phyloP scores from a whole-genome alignment of 2,329 filamentous ascomycete genomes.

The Hirsutella thompsonii region DNA sequence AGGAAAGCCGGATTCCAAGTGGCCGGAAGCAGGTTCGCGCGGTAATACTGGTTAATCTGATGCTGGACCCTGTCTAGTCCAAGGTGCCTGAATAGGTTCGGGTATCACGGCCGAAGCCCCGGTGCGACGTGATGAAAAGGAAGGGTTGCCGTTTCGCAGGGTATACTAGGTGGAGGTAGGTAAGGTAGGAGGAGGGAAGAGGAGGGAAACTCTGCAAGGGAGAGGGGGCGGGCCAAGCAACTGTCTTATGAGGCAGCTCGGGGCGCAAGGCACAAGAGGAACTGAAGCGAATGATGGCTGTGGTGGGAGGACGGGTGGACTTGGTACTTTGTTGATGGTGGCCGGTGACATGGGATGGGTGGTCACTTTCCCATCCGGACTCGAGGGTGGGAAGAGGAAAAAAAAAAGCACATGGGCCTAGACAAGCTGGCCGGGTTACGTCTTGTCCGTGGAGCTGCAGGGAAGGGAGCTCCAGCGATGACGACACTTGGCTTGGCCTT shows the following conservation, averaged over 20 bases:
- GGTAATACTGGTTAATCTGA: no score
- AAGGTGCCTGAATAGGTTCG: no score
- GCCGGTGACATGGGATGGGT: background rate
- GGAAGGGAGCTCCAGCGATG: constrained; percentile 6
- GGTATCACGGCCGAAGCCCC: no score
- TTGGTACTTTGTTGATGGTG: no score
- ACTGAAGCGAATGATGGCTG: no score
- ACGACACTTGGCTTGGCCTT: constrained; percentile 6
- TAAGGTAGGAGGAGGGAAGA: background rate
- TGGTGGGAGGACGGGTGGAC: no score
- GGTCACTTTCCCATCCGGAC: no score
- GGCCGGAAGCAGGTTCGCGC: no score
- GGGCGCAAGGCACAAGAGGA: background rate
- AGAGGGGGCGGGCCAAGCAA: background rate
- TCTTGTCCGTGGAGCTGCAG: constrained; percentile 1
- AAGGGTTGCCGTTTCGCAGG: background rate
- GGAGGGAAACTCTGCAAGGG: background rate
- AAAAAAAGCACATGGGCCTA: no score
- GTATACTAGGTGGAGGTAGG: background rate
- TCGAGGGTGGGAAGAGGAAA: background rate
- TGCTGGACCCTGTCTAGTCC: no score
- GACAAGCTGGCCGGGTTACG: constrained; percentile 3
- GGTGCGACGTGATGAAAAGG: background rate
- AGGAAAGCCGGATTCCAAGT: no score
- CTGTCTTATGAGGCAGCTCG: background rate